These are phyloP conservation scores for Telopea speciosissima DNA, from an alignment of 177 flowering plant species.

Conservation along the genomic window DNA sequence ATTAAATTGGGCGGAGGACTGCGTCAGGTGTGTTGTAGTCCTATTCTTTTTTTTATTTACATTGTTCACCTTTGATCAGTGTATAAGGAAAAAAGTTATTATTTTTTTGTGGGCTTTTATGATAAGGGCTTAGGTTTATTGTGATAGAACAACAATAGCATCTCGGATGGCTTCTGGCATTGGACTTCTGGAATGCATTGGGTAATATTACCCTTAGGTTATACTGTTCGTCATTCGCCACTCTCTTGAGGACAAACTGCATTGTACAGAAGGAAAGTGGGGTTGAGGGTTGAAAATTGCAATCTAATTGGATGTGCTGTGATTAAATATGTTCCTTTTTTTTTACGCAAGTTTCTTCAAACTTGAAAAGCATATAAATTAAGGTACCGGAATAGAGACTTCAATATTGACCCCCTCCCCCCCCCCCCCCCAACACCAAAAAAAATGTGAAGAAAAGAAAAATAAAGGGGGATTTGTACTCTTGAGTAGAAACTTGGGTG, in stretches of 20 bases:
- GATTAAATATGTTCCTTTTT: not conserved
- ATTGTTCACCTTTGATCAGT: not conserved
- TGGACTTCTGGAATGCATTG: not conserved
- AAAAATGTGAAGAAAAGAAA: too few relatives aligned
- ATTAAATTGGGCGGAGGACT: conserved; percentile 77
- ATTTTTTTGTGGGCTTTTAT: too few relatives aligned
- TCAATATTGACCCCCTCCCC: too few relatives aligned
- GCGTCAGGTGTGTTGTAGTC: conserved; percentile 53
- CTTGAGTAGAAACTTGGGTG: too few relatives aligned
- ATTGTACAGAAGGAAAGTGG: not conserved
- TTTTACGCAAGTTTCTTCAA: not conserved
- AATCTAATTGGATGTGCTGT: not conserved
- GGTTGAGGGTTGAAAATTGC: not conserved
- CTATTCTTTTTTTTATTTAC: not conserved
- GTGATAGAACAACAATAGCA: not conserved
- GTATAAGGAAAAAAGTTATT: too few relatives aligned
- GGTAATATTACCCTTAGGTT: not conserved
- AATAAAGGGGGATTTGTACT: too few relatives aligned
- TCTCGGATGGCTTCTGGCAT: not conserved
- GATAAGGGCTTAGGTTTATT: too few relatives aligned
- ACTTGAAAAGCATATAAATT: not conserved
- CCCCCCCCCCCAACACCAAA: too few relatives aligned
- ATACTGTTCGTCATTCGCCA: not conserved
- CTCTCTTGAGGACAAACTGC: not conserved
- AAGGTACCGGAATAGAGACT: not conserved